Evolutionary conservation across 1,139 yeast genomes (phyloP).

Genomic region (Sugiyamaella grinbergsii): DNA sequence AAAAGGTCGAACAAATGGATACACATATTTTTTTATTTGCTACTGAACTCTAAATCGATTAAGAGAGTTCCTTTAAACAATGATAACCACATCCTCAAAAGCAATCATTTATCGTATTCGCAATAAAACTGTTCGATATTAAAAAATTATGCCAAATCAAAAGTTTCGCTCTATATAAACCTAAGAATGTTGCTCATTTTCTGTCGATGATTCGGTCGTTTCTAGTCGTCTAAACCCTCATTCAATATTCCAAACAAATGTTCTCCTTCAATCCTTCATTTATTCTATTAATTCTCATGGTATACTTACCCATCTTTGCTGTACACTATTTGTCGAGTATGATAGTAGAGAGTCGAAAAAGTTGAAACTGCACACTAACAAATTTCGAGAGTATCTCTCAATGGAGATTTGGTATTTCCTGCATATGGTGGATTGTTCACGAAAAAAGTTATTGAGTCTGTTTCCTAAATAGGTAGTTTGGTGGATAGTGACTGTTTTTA

Average conservation of each 20-base stretch:
- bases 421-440: slow-evolving; percentile 14
- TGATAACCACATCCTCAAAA: too few relatives aligned
- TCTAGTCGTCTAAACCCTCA: not conserved
- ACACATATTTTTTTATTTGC: too few relatives aligned
- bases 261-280: not conserved
- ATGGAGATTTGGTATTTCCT: slow-evolving; percentile 13
- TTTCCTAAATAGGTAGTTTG: slow-evolving; percentile 14
- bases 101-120: too few relatives aligned
- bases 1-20: too few relatives aligned
- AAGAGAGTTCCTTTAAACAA: too few relatives aligned
- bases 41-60: too few relatives aligned
- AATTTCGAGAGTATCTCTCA: slow-evolving; percentile 17
- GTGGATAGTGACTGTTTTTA: slow-evolving; percentile 11
- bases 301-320: slow-evolving; percentile 22
- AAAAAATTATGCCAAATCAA: too few relatives aligned
- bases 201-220: slow-evolving; percentile 1
- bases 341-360: slow-evolving; percentile 14
- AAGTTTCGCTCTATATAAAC: too few relatives aligned
- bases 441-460: slow-evolving; percentile 14
- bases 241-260: not conserved
- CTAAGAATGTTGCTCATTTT: too few relatives aligned
- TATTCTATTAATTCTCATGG: not conserved
- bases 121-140: too few relatives aligned
- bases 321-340: slow-evolving; percentile 20
- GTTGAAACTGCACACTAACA: slow-evolving; percentile 15